phyloP scores from a whole-genome alignment of 2,329 filamentous ascomycete genomes.

The Fusarium falciforme region DNA sequence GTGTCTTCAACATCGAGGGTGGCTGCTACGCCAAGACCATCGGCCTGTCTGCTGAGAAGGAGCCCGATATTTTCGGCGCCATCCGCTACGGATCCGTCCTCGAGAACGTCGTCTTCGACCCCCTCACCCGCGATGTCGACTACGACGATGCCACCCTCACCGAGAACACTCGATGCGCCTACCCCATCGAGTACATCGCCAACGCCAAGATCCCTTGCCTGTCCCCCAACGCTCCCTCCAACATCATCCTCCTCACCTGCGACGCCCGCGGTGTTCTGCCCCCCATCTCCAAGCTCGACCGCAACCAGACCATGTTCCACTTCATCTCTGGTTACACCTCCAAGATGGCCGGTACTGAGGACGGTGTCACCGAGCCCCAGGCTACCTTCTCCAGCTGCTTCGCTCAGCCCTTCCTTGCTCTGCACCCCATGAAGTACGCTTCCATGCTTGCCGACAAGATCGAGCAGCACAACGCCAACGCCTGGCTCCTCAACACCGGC shows the following conservation, averaged over 20 bases:
- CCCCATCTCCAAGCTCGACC: constrained; percentile 95
- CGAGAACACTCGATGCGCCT: constrained; percentile 98
- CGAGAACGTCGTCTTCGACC: constrained; percentile 99
- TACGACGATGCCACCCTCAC: constrained; percentile 96
- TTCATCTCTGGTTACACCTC: constrained; percentile 99
- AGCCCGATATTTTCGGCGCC: constrained; percentile 96
- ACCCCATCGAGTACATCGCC: constrained; percentile 98
- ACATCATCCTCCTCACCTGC: constrained; percentile 98
- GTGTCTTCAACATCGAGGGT: constrained; percentile 99
- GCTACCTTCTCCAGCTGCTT: constrained; percentile 99
- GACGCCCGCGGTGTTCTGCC: constrained; percentile 97
- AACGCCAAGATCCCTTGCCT: constrained; percentile 99
- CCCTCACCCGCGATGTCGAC: constrained; percentile 87
- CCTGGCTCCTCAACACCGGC: constrained; percentile 98
- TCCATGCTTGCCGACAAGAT: constrained; percentile 99
- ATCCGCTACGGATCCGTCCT: constrained; percentile 97
- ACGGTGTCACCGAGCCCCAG: constrained; percentile 95
- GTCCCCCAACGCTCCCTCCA: constrained; percentile 86
- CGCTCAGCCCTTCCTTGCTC: constrained; percentile 97
- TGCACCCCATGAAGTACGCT: constrained; percentile 99
- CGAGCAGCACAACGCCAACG: constrained; percentile 91
- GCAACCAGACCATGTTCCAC: constrained; percentile 99
- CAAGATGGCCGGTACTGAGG: constrained; percentile 99
- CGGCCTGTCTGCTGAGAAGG: constrained; percentile 96
- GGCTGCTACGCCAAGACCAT: constrained; percentile 99